These are phyloP conservation scores for Mycosarcoma maydis DNA, from an alignment of 1,284 basidiomycete genomes.

Conservation along the genomic window DNA sequence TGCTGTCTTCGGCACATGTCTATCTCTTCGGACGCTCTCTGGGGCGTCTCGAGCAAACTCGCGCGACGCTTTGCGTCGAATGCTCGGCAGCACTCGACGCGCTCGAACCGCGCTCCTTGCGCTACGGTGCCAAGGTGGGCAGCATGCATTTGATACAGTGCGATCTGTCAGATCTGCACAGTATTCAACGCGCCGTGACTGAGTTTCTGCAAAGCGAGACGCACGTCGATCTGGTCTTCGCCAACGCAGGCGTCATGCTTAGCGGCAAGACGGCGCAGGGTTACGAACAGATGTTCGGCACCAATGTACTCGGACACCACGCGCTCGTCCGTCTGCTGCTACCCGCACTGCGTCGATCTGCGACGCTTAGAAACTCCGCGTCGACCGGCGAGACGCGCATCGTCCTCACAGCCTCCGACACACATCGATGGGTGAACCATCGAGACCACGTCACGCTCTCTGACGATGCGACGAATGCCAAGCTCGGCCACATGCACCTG, in stretches of 20 bases:
- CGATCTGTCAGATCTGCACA: conserved; percentile 43
- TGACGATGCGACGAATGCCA: conserved; percentile 1
- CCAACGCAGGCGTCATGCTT: conserved; percentile 51
- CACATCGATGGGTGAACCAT: conserved; percentile 28
- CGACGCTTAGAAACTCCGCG: neutral
- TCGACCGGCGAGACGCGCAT: conserved; percentile 25
- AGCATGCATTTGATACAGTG: conserved; percentile 36
- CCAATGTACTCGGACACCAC: conserved; percentile 53
- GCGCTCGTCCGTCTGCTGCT: conserved; percentile 45
- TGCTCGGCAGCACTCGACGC: neutral
- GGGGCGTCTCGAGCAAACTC: conserved; percentile 3
- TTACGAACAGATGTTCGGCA: conserved; percentile 54
- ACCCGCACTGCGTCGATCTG: conserved; percentile 27
- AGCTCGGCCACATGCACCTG: conserved; percentile 23
- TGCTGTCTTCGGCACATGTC: conserved; percentile 53
- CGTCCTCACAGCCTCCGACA: conserved; percentile 44
- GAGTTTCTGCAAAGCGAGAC: conserved; percentile 32
- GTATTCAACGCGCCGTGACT: conserved; percentile 29
- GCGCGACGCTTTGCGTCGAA: conserved; percentile 9
- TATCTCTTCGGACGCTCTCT: conserved; percentile 44
- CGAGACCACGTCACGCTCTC: conserved; percentile 16
- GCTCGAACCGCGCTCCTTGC: neutral
- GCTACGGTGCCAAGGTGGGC: conserved; percentile 11
- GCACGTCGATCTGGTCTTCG: conserved; percentile 48
- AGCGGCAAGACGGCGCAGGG: conserved; percentile 34